Base-by-base conservation (phyloP, 2,329 filamentous ascomycete genomes). In the Pseudogymnoascus sp. region DNA sequence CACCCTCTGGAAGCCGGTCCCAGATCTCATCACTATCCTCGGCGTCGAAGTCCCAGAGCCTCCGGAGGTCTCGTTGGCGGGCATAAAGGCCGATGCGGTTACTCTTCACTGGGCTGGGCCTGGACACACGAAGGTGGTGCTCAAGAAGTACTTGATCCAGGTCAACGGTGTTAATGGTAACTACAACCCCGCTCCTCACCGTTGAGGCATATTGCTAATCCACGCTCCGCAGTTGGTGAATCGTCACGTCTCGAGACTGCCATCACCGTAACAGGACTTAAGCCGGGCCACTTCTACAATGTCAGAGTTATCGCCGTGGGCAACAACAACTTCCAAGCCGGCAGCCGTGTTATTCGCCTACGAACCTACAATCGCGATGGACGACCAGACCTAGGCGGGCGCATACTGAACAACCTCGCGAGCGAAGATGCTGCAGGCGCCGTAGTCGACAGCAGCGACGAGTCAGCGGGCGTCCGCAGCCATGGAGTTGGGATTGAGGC, bases 241-340 rank as follows among this genome's bases (percentile, higher is more conserved):
- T 91, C 93, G 50, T 87, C 85, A 67, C 86, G 87, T 69, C 84
- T 86, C 68, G 91, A 96, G 74, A 91, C 89, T 0, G 90, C 91
- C n/a, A 92, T 97, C 62, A 93, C 90, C 53, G 92, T 99, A 63
- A 92, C 89, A 34, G 91, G 93, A 40, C 81, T 99, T 6, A 88
- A 89, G 70, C 92, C 95, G 0, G 87, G 89, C 67, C 90, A 90
- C 70, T 96, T 93, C 71, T 97, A 97, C 77, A 96, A 96, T 68
- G 88, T 99, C 28, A 89, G 93, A 65, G 91, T 97, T 62, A 90
- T 97, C 69, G 91, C 93, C 40, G 89, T 97, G 62, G 96, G 93
- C 59, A 85, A 89, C 31, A 91, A 93, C 69, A 96, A 95, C 75
- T 97, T 97, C 71, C 91, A 96, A 72, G 91, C 93, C 0, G 89